Evolutionary conservation across 1,284 basidiomycete genomes (phyloP), one percentile per base, ranked within the genome.

Genomic region (Cerrena zonata): DNA sequence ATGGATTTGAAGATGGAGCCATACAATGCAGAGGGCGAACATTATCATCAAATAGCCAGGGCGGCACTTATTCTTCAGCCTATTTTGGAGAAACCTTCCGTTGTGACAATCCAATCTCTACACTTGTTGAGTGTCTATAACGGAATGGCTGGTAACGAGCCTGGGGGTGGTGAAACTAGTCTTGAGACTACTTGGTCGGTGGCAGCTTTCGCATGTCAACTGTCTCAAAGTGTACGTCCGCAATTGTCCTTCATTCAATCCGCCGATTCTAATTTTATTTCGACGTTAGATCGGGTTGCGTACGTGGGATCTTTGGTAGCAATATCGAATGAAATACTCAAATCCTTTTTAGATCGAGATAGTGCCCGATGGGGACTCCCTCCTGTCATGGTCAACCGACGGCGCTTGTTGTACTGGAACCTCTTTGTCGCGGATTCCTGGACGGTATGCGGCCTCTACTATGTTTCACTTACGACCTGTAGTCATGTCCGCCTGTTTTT

Each of bases 1-100:
- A 76, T 82, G 44, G 84, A 86, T 56, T 68, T 83, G 25, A 82
- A 79, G 11, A 68, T 82, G 30, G 77, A 80, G 52, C 74, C 79
- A 49, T 77, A 75, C 54, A 82, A 76, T 55, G 59, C 70, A 15
- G 80, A 86, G 63, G 80, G 79, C 7, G 77, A 80, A 51, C 70
- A 73, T 51, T 82, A 78, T 56, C 79, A 78, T 53, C 74, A 81
- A 49, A 64, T 84, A 26, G 76, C 75, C 19, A 73, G 59, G 45
- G 68, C 70, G 0, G 69, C 71, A 13, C 55, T 74, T 34, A 62
- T 67, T 48, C 56, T 70, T 18, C 63, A 68, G 50, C 64, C 66
- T 0, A 64, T 70, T 15, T 51, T 71, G 24, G 67, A 65, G 36
- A 66, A 67, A 48, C 69, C 70, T 21, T 65, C 66, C 0, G 45